Percentiles rank a stretch among this genome's conserved stretches.
phyloP scores from a whole-genome alignment of 352 stramenopile species.

The Plasmopara viticola region DNA sequence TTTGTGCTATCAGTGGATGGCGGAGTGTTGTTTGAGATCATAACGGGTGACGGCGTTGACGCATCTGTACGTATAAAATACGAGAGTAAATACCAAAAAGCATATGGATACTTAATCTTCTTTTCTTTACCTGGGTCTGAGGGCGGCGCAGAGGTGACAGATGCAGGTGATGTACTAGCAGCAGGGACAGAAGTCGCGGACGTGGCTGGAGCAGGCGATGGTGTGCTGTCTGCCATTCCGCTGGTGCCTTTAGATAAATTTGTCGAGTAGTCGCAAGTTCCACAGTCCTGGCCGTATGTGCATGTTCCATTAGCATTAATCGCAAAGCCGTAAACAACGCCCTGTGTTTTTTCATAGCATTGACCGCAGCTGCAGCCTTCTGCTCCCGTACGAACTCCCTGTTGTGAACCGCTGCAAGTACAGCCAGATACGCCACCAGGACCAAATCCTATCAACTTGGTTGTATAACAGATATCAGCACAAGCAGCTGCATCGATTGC shows the following conservation, averaged over 20 bases:
- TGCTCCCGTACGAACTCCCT: slow-evolving; percentile 15
- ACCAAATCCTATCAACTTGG: slow-evolving; percentile 30
- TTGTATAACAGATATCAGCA: slow-evolving; percentile 30
- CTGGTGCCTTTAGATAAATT: slow-evolving; percentile 1
- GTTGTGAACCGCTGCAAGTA: slow-evolving; percentile 24
- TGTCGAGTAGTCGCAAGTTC: slow-evolving; percentile 16
- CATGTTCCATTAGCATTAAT: slow-evolving; percentile 22
- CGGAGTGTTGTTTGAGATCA: slow-evolving; percentile 6
- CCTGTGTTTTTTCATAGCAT: slow-evolving; percentile 32
- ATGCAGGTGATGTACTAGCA: background rate
- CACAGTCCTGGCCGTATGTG: slow-evolving; percentile 28
- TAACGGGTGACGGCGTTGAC: slow-evolving; percentile 7
- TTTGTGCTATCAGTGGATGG: slow-evolving; percentile 6
- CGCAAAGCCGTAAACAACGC: slow-evolving; percentile 24
- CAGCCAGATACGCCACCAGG: slow-evolving; percentile 23
- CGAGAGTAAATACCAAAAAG: slow-evolving; percentile 1
- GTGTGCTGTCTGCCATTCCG: slow-evolving; percentile 1
- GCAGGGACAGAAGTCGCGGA: background rate
- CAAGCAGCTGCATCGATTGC: slow-evolving; percentile 23
- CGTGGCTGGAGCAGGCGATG: slow-evolving; percentile 5
- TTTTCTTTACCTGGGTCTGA: slow-evolving; percentile 12
- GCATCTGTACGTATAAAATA: slow-evolving; percentile 4
- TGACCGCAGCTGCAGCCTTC: slow-evolving; percentile 31
- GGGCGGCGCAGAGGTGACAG: slow-evolving; percentile 4
- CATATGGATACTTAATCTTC: background rate